Percentiles rank a stretch among this genome's conserved stretches.
phyloP scores from a whole-genome alignment of 2,329 filamentous ascomycete genomes.

The Cyclaneusma minus region DNA sequence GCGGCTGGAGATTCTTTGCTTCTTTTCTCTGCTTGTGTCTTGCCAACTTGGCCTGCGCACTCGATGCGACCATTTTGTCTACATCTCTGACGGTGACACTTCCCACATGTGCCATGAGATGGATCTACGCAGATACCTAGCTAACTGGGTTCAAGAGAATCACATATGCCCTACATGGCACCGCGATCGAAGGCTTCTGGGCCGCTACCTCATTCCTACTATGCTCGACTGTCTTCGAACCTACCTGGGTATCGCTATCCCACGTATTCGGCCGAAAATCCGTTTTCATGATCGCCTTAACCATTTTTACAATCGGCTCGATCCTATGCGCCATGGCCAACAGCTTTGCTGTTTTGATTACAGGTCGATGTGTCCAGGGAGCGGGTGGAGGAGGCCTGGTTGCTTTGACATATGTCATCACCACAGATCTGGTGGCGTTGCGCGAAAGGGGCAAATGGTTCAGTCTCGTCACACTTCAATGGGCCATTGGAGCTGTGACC shows the following conservation, averaged over 20 bases:
- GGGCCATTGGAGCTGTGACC: constrained; percentile 15
- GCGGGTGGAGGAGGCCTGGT: constrained; percentile 32
- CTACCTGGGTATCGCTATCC: constrained; percentile 18
- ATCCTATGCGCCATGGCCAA: constrained; percentile 17
- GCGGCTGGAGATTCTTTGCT: constrained; percentile 10
- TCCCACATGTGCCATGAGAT: neutral
- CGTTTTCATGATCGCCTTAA: constrained; percentile 10
- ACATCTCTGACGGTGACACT: constrained; percentile 11
- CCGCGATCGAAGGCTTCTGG: constrained; percentile 50
- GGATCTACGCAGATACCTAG: constrained; percentile 4
- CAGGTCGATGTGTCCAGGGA: constrained; percentile 27
- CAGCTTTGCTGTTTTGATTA: constrained; percentile 16
- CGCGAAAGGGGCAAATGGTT: constrained; percentile 23
- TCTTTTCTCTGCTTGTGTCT: constrained; percentile 12
- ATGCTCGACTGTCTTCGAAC: constrained; percentile 41
- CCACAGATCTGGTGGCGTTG: constrained; percentile 28
- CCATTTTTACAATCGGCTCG: constrained; percentile 12
- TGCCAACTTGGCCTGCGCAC: constrained; percentile 37
- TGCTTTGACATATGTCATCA: constrained; percentile 26
- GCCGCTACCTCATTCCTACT: constrained; percentile 53
- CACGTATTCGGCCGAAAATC: constrained; percentile 12
- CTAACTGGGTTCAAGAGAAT: constrained; percentile 40
- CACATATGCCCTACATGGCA: constrained; percentile 28
- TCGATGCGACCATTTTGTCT: constrained; percentile 45
- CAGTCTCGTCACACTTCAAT: constrained; percentile 10